Evolutionary conservation across 345 rosid genomes (phyloP).

Genomic region (Anastatica hierochuntica): DNA sequence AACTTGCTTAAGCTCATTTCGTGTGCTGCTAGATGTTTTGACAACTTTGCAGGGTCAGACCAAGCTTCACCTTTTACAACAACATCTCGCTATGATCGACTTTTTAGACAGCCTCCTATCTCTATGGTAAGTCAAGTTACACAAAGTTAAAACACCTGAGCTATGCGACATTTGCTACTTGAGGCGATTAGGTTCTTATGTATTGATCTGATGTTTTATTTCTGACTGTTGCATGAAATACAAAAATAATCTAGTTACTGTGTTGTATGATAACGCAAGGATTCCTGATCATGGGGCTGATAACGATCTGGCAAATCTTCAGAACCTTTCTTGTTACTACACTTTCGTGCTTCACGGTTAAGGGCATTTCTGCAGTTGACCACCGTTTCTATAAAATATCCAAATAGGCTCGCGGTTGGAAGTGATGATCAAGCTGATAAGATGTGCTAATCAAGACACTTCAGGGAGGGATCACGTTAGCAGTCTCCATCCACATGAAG

Average conservation of each 20-base stretch:
- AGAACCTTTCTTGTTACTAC: constrained; percentile 1
- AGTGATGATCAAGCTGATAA: constrained; percentile 4
- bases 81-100: background rate
- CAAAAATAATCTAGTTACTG: background rate
- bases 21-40: constrained; percentile 7
- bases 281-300: background rate
- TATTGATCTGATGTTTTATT: background rate
- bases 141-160: constrained; percentile 5
- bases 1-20: background rate
- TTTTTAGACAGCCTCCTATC: constrained; percentile 7
- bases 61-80: constrained; percentile 3
- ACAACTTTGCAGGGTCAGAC: constrained; percentile 12
- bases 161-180: constrained; percentile 2
- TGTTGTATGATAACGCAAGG: background rate
- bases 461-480: no score
- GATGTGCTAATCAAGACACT: background rate
- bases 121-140: constrained; percentile 12
- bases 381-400: background rate
- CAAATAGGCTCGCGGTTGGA: background rate
- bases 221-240: background rate
- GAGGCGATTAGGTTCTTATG: background rate
- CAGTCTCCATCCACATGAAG: background rate
- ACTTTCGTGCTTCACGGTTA: background rate
- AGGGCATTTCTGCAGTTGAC: background rate
- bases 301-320: background rate